These are phyloP conservation scores for Cadophora malorum DNA, from an alignment of 2,329 filamentous ascomycete genomes.

Conservation along the genomic window DNA sequence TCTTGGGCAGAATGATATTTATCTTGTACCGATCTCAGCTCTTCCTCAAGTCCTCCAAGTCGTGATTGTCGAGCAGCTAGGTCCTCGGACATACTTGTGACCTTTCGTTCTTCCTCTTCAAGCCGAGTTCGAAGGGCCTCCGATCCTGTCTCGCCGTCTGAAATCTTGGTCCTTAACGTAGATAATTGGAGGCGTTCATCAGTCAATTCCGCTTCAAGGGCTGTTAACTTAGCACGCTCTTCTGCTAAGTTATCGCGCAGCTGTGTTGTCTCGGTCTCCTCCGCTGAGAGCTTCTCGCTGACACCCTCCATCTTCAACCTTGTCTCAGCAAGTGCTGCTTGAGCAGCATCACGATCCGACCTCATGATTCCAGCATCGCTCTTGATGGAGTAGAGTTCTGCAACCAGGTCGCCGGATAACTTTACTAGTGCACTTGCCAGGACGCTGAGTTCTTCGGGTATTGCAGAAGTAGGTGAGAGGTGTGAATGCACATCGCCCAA, in stretches of 20 bases:
- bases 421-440: slow-evolving; percentile 66
- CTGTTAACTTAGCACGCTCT: slow-evolving; percentile 59
- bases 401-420: slow-evolving; percentile 62
- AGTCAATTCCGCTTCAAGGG: slow-evolving; percentile 62
- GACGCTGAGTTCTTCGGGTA: slow-evolving; percentile 62
- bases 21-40: slow-evolving; percentile 71
- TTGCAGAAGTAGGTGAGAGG: slow-evolving; percentile 58
- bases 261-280: slow-evolving; percentile 58
- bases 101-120: slow-evolving; percentile 76
- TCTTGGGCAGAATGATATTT: slow-evolving; percentile 63
- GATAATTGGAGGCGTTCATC: slow-evolving; percentile 74
- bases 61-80: slow-evolving; percentile 79
- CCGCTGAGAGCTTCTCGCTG: slow-evolving; percentile 57
- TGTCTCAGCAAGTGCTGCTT: slow-evolving; percentile 60
- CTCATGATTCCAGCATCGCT: slow-evolving; percentile 64
- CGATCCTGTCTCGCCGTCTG: slow-evolving; percentile 83
- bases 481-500: slow-evolving; percentile 66
- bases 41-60: slow-evolving; percentile 76
- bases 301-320: slow-evolving; percentile 62
- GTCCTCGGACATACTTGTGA: slow-evolving; percentile 70
- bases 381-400: slow-evolving; percentile 65
- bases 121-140: slow-evolving; percentile 78
- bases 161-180: slow-evolving; percentile 72
- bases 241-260: slow-evolving; percentile 60
- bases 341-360: slow-evolving; percentile 67